Evolutionary conservation across 2,329 filamentous ascomycete genomes (phyloP).

Genomic region (Geosmithia putterillii): DNA sequence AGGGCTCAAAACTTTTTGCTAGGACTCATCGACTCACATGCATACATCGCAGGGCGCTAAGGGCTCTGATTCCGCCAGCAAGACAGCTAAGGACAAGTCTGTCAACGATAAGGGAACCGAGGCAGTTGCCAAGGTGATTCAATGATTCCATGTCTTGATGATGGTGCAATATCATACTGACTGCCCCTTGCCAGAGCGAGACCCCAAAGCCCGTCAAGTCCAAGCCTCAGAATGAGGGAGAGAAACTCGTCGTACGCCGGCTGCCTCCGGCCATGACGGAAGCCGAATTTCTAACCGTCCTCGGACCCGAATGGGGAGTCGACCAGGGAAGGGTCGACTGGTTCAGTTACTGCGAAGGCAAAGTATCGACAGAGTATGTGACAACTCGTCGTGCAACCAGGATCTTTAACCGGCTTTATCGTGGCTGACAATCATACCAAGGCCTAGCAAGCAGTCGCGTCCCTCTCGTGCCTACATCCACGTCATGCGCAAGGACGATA

Average conservation of each 20-base stretch:
- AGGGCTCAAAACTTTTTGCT: background rate
- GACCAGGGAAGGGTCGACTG: slow-evolving; percentile 80
- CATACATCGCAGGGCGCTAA: background rate
- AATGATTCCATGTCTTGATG: background rate
- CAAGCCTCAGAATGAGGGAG: slow-evolving; percentile 33
- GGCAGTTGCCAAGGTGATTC: background rate
- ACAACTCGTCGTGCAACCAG: background rate
- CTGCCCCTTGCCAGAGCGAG: background rate
- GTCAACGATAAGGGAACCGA: background rate
- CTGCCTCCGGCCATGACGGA: slow-evolving; percentile 78
- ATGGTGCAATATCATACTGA: background rate
- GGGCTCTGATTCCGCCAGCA: background rate
- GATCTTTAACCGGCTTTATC: background rate
- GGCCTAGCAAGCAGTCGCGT: slow-evolving; percentile 53
- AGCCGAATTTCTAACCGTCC: slow-evolving; percentile 56
- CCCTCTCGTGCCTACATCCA: slow-evolving; percentile 77
- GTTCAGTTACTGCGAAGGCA: slow-evolving; percentile 53
- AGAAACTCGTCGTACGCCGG: slow-evolving; percentile 77
- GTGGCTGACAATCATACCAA: background rate
- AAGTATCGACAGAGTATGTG: slow-evolving; percentile 72
- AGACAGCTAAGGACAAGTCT: background rate
- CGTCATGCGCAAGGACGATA: slow-evolving; percentile 57
- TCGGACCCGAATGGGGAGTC: slow-evolving; percentile 72
- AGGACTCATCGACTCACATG: background rate
- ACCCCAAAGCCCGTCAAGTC: slow-evolving; percentile 14